Evolutionary conservation across 2,329 filamentous ascomycete species (phyloP), one percentile per base, ranked within the genome.

Genomic region (Ascochyta fabae): DNA sequence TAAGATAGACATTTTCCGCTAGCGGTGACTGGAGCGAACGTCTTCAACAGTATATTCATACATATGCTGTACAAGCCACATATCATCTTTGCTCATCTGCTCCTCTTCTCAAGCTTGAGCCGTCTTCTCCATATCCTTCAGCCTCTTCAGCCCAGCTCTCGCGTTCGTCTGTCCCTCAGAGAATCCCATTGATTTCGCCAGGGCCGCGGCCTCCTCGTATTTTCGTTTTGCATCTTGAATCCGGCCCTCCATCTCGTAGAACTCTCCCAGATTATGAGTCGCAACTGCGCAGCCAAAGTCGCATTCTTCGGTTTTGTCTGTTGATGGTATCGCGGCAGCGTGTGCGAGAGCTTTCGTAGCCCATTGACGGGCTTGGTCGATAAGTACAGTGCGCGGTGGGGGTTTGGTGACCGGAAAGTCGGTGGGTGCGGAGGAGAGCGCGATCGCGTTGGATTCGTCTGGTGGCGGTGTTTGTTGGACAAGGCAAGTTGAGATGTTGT

Each of bases 211-310:
- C 71, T 96, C 85, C 49, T 82, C 78, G 69, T 90, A 96, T 69
- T 84, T 84, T 64, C 81, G 82, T 66, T 83, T 82, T 1, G 94
- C 92, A 62, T 89, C 83, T 4, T 79, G 78, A 1, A 81, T 68
- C 65, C 90, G 83, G 1, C 89, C 88, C 56, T 87, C 77, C 84
- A 95, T 88, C 62, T 90, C 86, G 0, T 90, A 88, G 64, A 97
- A 88, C 66, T 96, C 90, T 23, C 88, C 94, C 48, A 96, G 84
- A 71, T 96, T 96, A 74, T 91, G 90, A n/a, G 90, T 86, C 7
- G 93, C 90, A 6, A 89, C 89, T 2, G 89, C 89, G 69, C 93
- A 97, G 1, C 89, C 91, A 52, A 89, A 76, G 72, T 96, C 92
- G 69, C 94, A 97, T 69, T 96, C 91, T 45, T 88, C 82, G 2